Evolutionary conservation across 345 rosid species (phyloP), one percentile per base, ranked within the genome.

Genomic region (Garcia nutans): DNA sequence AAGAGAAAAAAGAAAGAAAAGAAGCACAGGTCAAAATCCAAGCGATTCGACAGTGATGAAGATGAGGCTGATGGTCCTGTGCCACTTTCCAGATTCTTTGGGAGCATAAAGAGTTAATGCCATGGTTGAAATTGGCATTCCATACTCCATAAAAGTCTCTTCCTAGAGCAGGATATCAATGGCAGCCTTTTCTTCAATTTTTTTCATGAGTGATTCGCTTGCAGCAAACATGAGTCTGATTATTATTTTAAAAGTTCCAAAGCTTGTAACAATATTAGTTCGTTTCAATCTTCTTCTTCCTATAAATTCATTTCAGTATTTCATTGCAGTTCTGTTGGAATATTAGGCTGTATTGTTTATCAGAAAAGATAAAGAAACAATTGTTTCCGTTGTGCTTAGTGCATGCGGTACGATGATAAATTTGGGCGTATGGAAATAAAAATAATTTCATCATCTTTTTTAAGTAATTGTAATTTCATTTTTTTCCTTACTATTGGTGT

Each of bases 31-130:
- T 86, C 94, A 68, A 85, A 87, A 82, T 84, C 74, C 83, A 93
- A 89, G 85, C 87, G 72, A 74, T 83, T 85, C 9, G 73, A 85
- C 71, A 83, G 76, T 28, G 86, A 77, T 11, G 87, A 82, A 61
- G 89, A 90, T 50, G 91, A 75, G 70, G 82, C 81, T 0, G 89
- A 81, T 72, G 98, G 97, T 47, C 98, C 97, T 17, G 91, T 96
- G 20, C 96, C 96, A 6, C 97, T 96, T 68, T 93, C 99, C 45
- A 94, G 77, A 84, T 92, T 93, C 91, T 96, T 96, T 69, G 97
- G 77, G 72, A 93, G 78, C 83, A 70, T 84, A 71, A 96, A 92
- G 84, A 88, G 84, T 79, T 91, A 70, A 83, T 28, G 19, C 69
- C 61, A 19, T 76, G 63, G 28, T 68, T 20, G n/a, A 59, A 72